These are phyloP conservation scores for Rhodocollybia butyracea DNA, from an alignment of 768 basidiomycete species.

Conservation along the genomic window DNA sequence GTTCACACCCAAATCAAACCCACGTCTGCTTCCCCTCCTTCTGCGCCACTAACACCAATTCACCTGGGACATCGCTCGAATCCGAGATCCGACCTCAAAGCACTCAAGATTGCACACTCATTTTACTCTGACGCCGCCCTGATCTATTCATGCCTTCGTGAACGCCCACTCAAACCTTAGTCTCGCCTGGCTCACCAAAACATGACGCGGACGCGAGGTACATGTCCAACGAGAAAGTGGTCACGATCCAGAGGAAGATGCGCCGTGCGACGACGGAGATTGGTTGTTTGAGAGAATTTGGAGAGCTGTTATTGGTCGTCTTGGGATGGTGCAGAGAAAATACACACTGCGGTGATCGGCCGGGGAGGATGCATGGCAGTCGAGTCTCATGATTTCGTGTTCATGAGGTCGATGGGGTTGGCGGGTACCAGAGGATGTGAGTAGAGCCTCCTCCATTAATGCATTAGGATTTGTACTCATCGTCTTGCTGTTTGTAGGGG, in stretches of 20 bases:
- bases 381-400: conserved; percentile 73
- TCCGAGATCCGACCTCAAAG: conserved; percentile 90
- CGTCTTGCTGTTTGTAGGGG: background rate
- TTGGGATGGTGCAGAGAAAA: conserved; percentile 24
- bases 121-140: conserved; percentile 90
- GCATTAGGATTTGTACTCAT: background rate
- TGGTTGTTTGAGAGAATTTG: conserved; percentile 83
- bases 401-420: conserved; percentile 82
- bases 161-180: conserved; percentile 90
- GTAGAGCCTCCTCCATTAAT: conserved; percentile 26
- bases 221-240: conserved; percentile 82
- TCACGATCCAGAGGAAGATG: conserved; percentile 95
- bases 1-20: conserved; percentile 31
- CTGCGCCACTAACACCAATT: conserved; percentile 54
- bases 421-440: conserved; percentile 82
- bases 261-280: conserved; percentile 83
- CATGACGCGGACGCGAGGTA: conserved; percentile 89
- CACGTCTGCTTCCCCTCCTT: conserved; percentile 33
- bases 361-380: conserved; percentile 76
- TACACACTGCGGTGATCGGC: conserved; percentile 77
- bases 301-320: conserved; percentile 37
- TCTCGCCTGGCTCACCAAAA: conserved; percentile 94
- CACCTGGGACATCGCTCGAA: conserved; percentile 95
- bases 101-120: conserved; percentile 83
- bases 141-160: conserved; percentile 92